Percentiles rank a stretch among this genome's conserved stretches.
phyloP scores from a whole-genome alignment of 2,329 filamentous ascomycete species.

The Calonectria ilicicola region DNA sequence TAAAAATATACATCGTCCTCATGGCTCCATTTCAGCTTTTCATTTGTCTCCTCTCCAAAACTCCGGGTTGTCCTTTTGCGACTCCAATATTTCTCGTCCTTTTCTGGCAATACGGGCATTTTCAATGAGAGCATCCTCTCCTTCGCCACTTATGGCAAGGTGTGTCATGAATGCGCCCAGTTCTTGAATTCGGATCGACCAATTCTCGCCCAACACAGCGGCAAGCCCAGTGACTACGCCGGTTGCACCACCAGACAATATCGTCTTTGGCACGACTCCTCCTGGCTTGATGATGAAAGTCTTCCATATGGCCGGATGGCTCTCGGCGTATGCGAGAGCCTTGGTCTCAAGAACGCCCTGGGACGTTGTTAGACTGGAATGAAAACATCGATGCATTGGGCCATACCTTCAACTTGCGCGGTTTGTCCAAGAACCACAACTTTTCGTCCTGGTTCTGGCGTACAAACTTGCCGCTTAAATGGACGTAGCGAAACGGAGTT shows the following conservation, averaged over 20 bases:
- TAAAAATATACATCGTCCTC: neutral
- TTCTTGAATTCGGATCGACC: slow-evolving; percentile 27
- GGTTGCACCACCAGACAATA: neutral
- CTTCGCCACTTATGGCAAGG: slow-evolving; percentile 30
- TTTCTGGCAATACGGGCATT: slow-evolving; percentile 27
- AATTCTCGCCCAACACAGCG: slow-evolving; percentile 33
- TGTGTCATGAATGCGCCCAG: slow-evolving; percentile 34
- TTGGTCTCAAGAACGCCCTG: slow-evolving; percentile 32
- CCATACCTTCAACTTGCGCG: slow-evolving; percentile 36
- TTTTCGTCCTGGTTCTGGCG: slow-evolving; percentile 46
- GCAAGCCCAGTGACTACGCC: neutral
- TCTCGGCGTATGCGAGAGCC: slow-evolving; percentile 24
- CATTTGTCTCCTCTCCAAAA: neutral
- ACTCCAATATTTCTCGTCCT: slow-evolving; percentile 23
- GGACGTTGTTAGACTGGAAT: neutral
- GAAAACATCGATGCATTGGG: fast-evolving
- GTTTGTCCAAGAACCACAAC: slow-evolving; percentile 38
- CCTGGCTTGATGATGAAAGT: slow-evolving; percentile 35
- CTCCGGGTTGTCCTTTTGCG: neutral
- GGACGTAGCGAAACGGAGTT: slow-evolving; percentile 44
- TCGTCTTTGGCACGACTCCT: slow-evolving; percentile 13
- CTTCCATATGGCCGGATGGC: slow-evolving; percentile 24
- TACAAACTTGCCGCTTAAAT: slow-evolving; percentile 50
- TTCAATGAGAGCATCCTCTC: slow-evolving; percentile 14
- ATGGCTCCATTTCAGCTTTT: neutral